Evolutionary conservation across 1,139 yeast genomes (phyloP), one percentile per base, ranked within the genome.

Genomic region (Saccharomyces hybrid): DNA sequence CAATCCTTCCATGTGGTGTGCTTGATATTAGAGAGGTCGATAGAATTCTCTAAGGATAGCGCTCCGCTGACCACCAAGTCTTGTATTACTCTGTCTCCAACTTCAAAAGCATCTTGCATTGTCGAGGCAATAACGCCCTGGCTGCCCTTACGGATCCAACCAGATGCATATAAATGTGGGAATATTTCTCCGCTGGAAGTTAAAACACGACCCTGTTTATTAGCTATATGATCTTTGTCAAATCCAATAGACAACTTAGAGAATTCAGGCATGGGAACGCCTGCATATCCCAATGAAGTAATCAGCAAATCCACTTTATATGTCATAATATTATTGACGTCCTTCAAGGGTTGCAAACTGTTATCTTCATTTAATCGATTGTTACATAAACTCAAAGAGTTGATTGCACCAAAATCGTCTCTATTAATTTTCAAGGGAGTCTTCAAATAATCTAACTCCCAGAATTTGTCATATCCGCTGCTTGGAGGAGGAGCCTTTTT

Each of bases 81-180:
- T 48, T 76, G 74, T 20, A 84, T 65, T 0, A 89, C 72, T n/a
- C 76, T 73, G 48, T 83, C 86, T 0, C 88, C 93, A 0, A 90
- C 87, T 38, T 82, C 82, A 63, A 84, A 86, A 0, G 96, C 80
- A 57, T 88, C 95, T 77, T 85, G 78, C 88, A 93, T 88, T 0
- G 99, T 89, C 14, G 87, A 79, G 13, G 96, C 96, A 59, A 93
- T 93, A 5, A 90, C 96, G 0, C 99, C 99, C 41, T 81, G 79
- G 7, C 96, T 89, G 0, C 96, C 96, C 54, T 80, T 84, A 57
- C 86, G 83, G 53, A 91, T 85, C 99, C 99, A 93, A 0, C 99
- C 99, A 4, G 93, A 76, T 1, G 88, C 83, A 64, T 90, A 93
- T 60, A 88, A 73, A 0, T 91, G 88, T 0, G 76, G 74, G 26